Conservation (phyloP, 192 early-diverging fungal species). For the Linnemannia exigua region DNA sequence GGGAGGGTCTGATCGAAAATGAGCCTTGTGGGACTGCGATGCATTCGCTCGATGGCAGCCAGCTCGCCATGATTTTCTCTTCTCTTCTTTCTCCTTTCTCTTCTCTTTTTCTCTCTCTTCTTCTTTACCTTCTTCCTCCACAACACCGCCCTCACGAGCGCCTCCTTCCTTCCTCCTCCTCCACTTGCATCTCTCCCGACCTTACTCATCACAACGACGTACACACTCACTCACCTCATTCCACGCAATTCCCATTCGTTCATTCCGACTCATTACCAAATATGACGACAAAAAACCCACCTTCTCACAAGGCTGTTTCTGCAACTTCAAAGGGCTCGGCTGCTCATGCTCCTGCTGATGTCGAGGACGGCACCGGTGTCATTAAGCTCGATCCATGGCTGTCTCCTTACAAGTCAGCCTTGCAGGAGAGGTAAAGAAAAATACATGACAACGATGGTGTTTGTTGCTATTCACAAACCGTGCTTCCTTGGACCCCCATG, state of each 20-base stretch:
- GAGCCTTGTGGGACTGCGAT: background rate
- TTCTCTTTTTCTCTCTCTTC: background rate
- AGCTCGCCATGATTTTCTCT: background rate
- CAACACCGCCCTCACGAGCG: background rate
- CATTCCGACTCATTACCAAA: background rate
- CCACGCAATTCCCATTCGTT: background rate
- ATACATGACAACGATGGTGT: background rate
- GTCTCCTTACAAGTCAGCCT: conserved; percentile 71
- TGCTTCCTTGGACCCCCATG: background rate
- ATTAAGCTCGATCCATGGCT: conserved; percentile 87
- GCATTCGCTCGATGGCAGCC: no score
- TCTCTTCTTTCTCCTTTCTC: conserved; percentile 5
- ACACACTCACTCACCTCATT: background rate
- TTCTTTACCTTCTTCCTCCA: background rate
- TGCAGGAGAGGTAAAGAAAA: conserved; percentile 73
- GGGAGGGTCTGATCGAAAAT: background rate
- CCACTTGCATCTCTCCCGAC: background rate
- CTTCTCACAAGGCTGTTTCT: background rate
- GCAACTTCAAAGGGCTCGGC: background rate
- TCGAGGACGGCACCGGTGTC: conserved; percentile 74
- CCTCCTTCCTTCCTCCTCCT: background rate
- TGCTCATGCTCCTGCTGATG: background rate
- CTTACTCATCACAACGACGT: background rate
- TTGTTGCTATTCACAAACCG: background rate
- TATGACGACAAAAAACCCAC: background rate